These are phyloP conservation scores for Tulasnella calospora DNA, from an alignment of 768 basidiomycete species.

Conservation along the genomic window DNA sequence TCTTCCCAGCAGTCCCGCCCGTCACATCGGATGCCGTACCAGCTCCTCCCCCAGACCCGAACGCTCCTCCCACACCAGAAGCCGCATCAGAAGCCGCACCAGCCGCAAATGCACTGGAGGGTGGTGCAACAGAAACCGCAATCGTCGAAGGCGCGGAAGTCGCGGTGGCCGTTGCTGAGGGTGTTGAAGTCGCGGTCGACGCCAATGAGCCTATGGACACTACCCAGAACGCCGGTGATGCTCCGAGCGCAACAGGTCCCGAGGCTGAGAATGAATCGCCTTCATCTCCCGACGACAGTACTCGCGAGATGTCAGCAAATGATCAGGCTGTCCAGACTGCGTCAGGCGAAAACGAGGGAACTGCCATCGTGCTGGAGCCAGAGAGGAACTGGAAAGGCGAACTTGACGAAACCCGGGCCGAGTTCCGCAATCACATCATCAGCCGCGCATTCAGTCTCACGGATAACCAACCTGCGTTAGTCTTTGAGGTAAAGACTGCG, in stretches of 20 bases:
- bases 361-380: constrained; percentile 27
- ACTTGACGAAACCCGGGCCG: constrained; percentile 60
- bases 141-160: not conserved
- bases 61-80: constrained; percentile 32
- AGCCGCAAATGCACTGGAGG: constrained; percentile 5
- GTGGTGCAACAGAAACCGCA: not conserved
- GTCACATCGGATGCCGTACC: not conserved
- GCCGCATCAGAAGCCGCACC: constrained; percentile 22
- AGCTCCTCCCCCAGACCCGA: constrained; percentile 30
- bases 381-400: constrained; percentile 61
- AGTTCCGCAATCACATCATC: constrained; percentile 59
- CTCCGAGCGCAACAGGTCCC: constrained; percentile 14
- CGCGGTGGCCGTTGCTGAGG: constrained; percentile 16
- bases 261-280: not conserved
- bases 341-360: constrained; percentile 10
- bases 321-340: constrained; percentile 20
- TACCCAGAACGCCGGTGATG: constrained; percentile 12
- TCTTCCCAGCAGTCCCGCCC: constrained; percentile 39
- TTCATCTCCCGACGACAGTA: not conserved
- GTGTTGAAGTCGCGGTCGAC: constrained; percentile 17
- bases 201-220: constrained; percentile 17
- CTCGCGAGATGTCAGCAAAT: constrained; percentile 19
- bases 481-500: constrained; percentile 81
- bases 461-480: constrained; percentile 79
- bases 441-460: constrained; percentile 69